Evolutionary conservation across 768 basidiomycete genomes (phyloP).

Genomic region (Naematelia aurantialba): DNA sequence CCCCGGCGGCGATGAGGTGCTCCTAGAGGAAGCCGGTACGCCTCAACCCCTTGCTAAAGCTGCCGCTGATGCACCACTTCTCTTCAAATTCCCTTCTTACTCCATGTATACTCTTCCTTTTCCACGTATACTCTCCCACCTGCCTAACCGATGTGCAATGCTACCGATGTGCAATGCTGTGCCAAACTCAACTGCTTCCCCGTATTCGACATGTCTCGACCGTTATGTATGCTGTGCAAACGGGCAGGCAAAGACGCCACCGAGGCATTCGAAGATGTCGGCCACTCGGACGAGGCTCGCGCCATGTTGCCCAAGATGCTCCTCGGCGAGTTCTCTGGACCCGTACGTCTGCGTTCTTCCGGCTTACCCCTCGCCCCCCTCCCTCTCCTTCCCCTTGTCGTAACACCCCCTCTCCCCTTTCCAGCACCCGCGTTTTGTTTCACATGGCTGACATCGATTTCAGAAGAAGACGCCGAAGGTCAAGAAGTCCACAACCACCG

Average conservation of each 20-base stretch:
- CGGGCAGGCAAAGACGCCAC: conserved; percentile 85
- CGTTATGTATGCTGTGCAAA: no score
- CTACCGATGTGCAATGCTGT: no score
- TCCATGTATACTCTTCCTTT: no score
- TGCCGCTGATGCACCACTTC: no score
- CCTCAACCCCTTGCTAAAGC: no score
- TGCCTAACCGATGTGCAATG: no score
- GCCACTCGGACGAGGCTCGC: conserved; percentile 97
- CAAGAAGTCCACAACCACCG: not conserved
- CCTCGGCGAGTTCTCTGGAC: conserved; percentile 76
- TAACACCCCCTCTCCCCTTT: conserved; percentile 10
- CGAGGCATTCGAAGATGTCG: conserved; percentile 98
- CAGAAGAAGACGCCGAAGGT: not conserved
- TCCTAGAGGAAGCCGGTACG: conserved; percentile 74
- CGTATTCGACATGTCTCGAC: no score
- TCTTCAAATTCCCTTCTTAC: conserved; percentile 4
- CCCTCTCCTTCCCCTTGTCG: not conserved
- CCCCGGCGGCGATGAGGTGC: conserved; percentile 96
- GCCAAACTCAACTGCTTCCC: no score
- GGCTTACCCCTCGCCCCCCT: not conserved
- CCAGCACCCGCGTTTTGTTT: not conserved
- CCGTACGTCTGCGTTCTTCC: conserved; percentile 48
- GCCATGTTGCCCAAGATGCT: conserved; percentile 72
- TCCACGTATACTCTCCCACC: no score
- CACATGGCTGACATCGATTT: not conserved